Evolutionary conservation across 805 yeast genomes (phyloP).

Genomic region (Candida wancherniae): DNA sequence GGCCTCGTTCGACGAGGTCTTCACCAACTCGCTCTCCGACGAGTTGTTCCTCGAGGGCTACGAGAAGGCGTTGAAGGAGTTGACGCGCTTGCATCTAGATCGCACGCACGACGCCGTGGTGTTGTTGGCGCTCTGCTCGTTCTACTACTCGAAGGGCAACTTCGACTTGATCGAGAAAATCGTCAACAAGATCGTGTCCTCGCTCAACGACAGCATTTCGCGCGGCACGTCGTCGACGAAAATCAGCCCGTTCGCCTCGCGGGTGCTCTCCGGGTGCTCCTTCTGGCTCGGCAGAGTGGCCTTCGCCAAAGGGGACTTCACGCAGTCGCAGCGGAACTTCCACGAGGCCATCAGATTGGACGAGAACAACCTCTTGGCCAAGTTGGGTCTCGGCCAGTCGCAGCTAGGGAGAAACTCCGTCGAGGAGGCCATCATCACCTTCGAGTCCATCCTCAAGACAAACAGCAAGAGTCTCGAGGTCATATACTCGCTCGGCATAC

Average conservation of each 20-base stretch:
- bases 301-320: slow-evolving; percentile 54
- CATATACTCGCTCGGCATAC: slow-evolving; percentile 67
- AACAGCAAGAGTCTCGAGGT: slow-evolving; percentile 72
- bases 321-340: slow-evolving; percentile 68
- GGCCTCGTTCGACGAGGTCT: slow-evolving; percentile 60
- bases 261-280: slow-evolving; percentile 31
- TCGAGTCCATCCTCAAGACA: slow-evolving; percentile 65
- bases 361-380: slow-evolving; percentile 62
- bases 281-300: slow-evolving; percentile 86
- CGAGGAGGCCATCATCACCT: slow-evolving; percentile 82
- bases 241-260: slow-evolving; percentile 26
- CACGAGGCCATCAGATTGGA: slow-evolving; percentile 65
- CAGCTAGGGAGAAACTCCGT: slow-evolving; percentile 67
- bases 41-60: slow-evolving; percentile 61
- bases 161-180: slow-evolving; percentile 54
- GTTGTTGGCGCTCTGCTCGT: slow-evolving; percentile 62
- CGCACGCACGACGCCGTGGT: slow-evolving; percentile 55
- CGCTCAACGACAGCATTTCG: slow-evolving; percentile 16
- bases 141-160: slow-evolving; percentile 64
- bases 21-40: slow-evolving; percentile 51
- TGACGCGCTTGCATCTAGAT: slow-evolving; percentile 32
- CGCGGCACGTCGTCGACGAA: slow-evolving; percentile 15
- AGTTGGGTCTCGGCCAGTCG: slow-evolving; percentile 81
- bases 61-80: slow-evolving; percentile 50
- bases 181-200: slow-evolving; percentile 43